These are phyloP conservation scores for Epichloe aotearoae DNA, from an alignment of 2,329 filamentous ascomycete species.

Conservation along the genomic window DNA sequence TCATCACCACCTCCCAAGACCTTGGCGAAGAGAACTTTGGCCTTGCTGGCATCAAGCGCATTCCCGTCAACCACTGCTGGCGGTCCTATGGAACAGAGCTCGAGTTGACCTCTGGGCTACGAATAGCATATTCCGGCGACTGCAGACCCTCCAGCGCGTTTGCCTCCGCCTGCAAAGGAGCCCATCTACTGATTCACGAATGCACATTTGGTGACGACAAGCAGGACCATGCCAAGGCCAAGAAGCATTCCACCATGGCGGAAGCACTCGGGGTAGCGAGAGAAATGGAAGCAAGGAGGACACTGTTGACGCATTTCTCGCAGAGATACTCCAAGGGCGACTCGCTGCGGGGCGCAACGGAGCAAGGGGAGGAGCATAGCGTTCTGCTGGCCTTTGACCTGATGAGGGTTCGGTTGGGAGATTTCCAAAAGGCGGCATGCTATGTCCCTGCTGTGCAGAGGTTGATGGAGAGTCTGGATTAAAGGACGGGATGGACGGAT, in stretches of 20 bases:
- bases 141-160: constrained; percentile 69
- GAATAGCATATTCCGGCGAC: constrained; percentile 87
- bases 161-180: constrained; percentile 53
- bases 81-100: constrained; percentile 65
- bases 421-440: constrained; percentile 53
- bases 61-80: constrained; percentile 64
- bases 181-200: constrained; percentile 85
- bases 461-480: constrained; percentile 33
- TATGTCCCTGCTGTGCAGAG: constrained; percentile 43
- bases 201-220: constrained; percentile 91
- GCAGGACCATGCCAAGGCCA: constrained; percentile 60
- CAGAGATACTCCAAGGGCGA: constrained; percentile 71
- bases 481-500: background rate
- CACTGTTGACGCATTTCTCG: constrained; percentile 87
- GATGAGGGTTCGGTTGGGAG: constrained; percentile 59
- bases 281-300: constrained; percentile 64
- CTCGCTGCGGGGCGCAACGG: constrained; percentile 17
- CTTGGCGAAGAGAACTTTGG: constrained; percentile 39
- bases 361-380: constrained; percentile 22
- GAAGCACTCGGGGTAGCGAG: constrained; percentile 72
- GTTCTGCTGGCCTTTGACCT: constrained; percentile 67
- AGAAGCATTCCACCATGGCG: constrained; percentile 79
- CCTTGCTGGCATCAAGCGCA: constrained; percentile 52
- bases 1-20: constrained; percentile 21
- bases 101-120: constrained; percentile 67